phyloP scores from a whole-genome alignment of 1,139 yeast genomes.

The Yamadazyma membranifaciens region DNA sequence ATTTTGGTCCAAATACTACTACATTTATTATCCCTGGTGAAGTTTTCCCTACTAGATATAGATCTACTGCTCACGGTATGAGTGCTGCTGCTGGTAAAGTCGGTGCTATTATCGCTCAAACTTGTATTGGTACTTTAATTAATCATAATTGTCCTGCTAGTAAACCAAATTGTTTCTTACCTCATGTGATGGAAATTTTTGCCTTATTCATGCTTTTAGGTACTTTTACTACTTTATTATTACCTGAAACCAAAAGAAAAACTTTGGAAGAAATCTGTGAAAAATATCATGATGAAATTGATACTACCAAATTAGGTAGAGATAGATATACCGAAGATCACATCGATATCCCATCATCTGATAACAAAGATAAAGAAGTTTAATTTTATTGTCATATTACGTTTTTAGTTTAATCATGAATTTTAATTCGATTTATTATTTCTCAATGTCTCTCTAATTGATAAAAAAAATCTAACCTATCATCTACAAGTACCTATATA shows the following conservation, averaged over 20 bases:
- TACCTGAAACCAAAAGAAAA: constrained; percentile 90
- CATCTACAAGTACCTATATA: too few relatives aligned
- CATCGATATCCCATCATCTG: constrained; percentile 22
- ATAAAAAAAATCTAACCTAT: too few relatives aligned
- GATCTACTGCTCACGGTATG: constrained; percentile 97
- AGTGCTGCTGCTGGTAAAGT: constrained; percentile 95
- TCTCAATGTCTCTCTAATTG: too few relatives aligned
- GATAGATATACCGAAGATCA: constrained; percentile 37
- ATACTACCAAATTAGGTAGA: constrained; percentile 40
- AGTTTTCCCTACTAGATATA: constrained; percentile 93
- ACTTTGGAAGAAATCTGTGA: constrained; percentile 80
- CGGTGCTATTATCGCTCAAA: constrained; percentile 96
- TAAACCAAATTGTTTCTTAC: constrained; percentile 69
- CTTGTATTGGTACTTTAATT: constrained; percentile 80
- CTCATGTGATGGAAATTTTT: constrained; percentile 89
- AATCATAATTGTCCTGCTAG: constrained; percentile 70
- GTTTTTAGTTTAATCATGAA: too few relatives aligned
- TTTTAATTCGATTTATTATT: too few relatives aligned
- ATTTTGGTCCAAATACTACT: constrained; percentile 94
- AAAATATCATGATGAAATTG: constrained; percentile 74
- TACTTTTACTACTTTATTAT: constrained; percentile 56
- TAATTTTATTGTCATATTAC: neutral
- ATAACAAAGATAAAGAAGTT: constrained; percentile 12
- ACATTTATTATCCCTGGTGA: constrained; percentile 97
- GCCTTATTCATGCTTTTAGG: constrained; percentile 89